Conservation (phyloP, 1,284 basidiomycete genomes). For the Vanrija humicola region DNA sequence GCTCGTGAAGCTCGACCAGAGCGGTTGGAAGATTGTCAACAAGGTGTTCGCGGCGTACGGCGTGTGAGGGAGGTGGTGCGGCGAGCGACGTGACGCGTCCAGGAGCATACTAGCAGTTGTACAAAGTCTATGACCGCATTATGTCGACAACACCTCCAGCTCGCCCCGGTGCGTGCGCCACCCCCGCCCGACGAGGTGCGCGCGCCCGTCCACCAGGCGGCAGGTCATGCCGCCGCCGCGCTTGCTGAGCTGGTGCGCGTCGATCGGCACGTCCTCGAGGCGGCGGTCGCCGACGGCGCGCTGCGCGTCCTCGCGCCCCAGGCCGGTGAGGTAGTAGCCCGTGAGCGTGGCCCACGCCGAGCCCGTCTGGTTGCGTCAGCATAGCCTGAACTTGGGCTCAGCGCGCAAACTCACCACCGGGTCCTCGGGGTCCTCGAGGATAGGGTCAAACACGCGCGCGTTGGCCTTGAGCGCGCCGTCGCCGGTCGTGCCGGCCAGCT, state of each 20-base stretch:
- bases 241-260: conserved; percentile 9
- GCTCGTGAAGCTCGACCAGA: too few relatives aligned
- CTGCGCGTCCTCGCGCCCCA: neutral
- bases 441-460: conserved; percentile 24
- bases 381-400: neutral
- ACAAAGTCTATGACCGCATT: too few relatives aligned
- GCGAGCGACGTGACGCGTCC: too few relatives aligned
- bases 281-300: neutral
- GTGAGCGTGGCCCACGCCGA: conserved; percentile 33
- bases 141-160: neutral
- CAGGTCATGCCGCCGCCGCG: conserved; percentile 12
- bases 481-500: neutral
- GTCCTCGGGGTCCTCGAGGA: conserved; percentile 29
- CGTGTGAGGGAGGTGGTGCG: too few relatives aligned
- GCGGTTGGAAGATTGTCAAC: too few relatives aligned
- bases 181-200: neutral
- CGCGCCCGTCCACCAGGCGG: conserved; percentile 2
- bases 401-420: conserved; percentile 28
- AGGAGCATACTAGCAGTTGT: too few relatives aligned
- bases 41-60: too few relatives aligned
- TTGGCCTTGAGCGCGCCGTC: neutral
- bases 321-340: conserved; percentile 28
- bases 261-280: neutral
- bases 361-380: conserved; percentile 25
- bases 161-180: neutral